phyloP scores from a whole-genome alignment of 345 rosid species.

The Dovyalis caffra region DNA sequence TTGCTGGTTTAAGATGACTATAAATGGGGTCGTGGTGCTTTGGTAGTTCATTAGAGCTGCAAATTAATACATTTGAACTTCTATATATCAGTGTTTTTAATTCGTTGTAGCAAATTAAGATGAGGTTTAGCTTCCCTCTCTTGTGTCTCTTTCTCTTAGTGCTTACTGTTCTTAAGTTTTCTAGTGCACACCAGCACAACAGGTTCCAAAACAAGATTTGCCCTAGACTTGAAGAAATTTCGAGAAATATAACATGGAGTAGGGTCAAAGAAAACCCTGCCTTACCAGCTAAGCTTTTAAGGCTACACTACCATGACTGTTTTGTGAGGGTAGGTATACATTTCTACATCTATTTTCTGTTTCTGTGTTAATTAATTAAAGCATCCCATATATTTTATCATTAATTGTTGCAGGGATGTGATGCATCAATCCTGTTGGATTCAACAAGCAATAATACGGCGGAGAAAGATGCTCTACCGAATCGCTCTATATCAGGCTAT shows the following conservation, averaged over 20 bases:
- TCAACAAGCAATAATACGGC: conserved; percentile 21
- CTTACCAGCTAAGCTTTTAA: conserved; percentile 47
- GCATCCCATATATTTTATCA: too few relatives aligned
- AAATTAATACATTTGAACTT: too few relatives aligned
- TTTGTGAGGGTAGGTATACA: conserved; percentile 47
- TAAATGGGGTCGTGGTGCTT: too few relatives aligned
- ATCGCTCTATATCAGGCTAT: conserved; percentile 42
- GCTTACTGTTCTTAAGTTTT: too few relatives aligned
- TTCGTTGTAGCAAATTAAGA: too few relatives aligned
- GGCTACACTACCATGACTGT: conserved; percentile 68
- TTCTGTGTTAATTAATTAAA: too few relatives aligned
- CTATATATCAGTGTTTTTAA: too few relatives aligned
- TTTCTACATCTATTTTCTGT: not conserved
- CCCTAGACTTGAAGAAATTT: conserved; percentile 31
- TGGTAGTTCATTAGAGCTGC: too few relatives aligned
- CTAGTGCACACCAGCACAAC: too few relatives aligned
- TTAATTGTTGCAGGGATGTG: conserved; percentile 47
- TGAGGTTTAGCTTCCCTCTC: too few relatives aligned
- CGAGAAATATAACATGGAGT: conserved; percentile 35
- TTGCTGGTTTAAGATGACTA: too few relatives aligned
- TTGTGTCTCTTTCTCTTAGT: too few relatives aligned
- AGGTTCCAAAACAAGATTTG: conserved; percentile 18
- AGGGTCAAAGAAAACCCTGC: conserved; percentile 29
- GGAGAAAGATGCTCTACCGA: conserved; percentile 62
- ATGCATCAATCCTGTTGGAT: conserved; percentile 53